phyloP scores from a whole-genome alignment of 345 rosid species.

The Populus nigra region DNA sequence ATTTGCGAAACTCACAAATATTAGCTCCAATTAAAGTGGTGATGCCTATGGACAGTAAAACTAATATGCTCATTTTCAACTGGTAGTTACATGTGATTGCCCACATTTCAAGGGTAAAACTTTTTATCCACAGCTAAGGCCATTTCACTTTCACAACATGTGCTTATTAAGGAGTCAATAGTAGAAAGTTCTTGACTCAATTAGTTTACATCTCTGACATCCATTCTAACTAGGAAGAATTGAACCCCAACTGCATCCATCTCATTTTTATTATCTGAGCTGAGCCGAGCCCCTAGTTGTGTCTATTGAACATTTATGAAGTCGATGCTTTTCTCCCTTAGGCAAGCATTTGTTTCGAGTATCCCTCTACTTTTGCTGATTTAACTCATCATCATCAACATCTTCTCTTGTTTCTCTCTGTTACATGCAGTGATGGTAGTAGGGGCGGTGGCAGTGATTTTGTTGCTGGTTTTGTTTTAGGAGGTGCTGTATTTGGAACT shows the following conservation, averaged over 20 bases:
- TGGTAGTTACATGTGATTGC: neutral
- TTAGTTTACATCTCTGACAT: neutral
- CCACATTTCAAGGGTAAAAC: neutral
- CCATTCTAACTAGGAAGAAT: neutral
- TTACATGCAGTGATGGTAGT: conserved; percentile 45
- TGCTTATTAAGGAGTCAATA: neutral
- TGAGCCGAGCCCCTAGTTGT: neutral
- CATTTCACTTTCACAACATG: neutral
- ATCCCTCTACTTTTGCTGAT: neutral
- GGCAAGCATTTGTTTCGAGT: neutral
- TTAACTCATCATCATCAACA: neutral
- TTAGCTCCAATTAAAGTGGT: too few relatives aligned
- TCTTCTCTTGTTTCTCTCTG: neutral
- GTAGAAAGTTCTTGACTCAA: too few relatives aligned
- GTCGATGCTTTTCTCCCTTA: neutral
- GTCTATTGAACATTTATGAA: neutral
- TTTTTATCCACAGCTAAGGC: neutral
- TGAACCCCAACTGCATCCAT: neutral
- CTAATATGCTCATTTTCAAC: neutral
- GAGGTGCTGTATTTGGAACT: conserved; percentile 85
- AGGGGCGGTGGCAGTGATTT: conserved; percentile 68
- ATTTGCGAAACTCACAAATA: too few relatives aligned
- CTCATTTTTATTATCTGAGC: neutral
- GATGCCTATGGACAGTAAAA: neutral
- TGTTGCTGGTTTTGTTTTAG: conserved; percentile 80